Evolutionary conservation across 371 early-diverging fungal species (phyloP).

Genomic region (Dinochytrium kinnereticum): DNA sequence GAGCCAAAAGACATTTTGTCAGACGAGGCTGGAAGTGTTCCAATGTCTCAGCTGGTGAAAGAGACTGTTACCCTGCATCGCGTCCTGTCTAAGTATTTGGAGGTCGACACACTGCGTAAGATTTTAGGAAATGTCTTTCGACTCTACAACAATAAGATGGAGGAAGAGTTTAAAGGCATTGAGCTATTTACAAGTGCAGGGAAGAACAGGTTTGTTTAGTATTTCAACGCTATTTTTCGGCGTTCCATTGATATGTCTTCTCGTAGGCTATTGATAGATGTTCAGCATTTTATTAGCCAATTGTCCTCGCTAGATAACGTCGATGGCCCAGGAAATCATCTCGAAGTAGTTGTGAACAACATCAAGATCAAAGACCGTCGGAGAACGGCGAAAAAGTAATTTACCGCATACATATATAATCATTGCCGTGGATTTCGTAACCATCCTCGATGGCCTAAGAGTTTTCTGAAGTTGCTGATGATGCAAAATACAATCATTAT

Average conservation of each 20-base stretch:
- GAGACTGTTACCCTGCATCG: constrained; percentile 90
- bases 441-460: not conserved
- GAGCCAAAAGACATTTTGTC: constrained; percentile 48
- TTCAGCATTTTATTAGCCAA: constrained; percentile 68
- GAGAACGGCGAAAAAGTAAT: not conserved
- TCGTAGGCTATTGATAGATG: constrained; percentile 73
- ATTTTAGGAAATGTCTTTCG: constrained; percentile 67
- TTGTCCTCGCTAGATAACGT: constrained; percentile 72
- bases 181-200: constrained; percentile 74
- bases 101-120: constrained; percentile 59
- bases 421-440: not conserved
- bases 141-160: constrained; percentile 73
- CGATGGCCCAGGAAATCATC: constrained; percentile 73
- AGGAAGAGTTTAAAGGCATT: constrained; percentile 70
- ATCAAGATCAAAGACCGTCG: constrained; percentile 60
- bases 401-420: not conserved
- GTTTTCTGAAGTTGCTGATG: not conserved
- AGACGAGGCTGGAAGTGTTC: constrained; percentile 37
- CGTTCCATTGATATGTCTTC: not conserved
- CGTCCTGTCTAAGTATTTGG: constrained; percentile 81
- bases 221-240: no score
- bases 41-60: constrained; percentile 87
- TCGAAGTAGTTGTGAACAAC: constrained; percentile 80
- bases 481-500: not conserved
- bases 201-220: constrained; percentile 66